phyloP scores from a whole-genome alignment of 2,329 filamentous ascomycete genomes.

The Zopfia rhizophila region DNA sequence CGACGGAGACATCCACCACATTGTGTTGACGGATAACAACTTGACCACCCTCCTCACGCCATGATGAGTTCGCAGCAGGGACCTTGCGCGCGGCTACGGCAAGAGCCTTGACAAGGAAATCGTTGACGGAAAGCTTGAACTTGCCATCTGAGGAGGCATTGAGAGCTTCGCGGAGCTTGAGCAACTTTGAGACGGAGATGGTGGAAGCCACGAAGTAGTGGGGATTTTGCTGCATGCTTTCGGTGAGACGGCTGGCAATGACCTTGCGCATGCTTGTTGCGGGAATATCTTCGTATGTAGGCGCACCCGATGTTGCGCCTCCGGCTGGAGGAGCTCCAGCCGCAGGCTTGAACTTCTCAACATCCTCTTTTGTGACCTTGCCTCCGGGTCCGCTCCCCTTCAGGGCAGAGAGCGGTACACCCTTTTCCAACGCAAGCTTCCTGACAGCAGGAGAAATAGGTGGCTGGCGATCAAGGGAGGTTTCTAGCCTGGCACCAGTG shows the following conservation, averaged over 20 bases:
- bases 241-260: constrained; percentile 88
- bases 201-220: constrained; percentile 96
- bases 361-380: constrained; percentile 89
- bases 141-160: constrained; percentile 89
- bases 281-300: constrained; percentile 84
- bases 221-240: constrained; percentile 93
- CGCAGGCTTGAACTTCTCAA: constrained; percentile 82
- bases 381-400: constrained; percentile 90
- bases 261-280: constrained; percentile 96
- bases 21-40: constrained; percentile 90
- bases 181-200: constrained; percentile 92
- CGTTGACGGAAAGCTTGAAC: constrained; percentile 99
- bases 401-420: constrained; percentile 77
- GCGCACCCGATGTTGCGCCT: constrained; percentile 63
- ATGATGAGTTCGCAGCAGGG: constrained; percentile 94
- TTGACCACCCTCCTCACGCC: constrained; percentile 80
- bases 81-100: constrained; percentile 91
- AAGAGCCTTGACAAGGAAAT: constrained; percentile 98
- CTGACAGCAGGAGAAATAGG: constrained; percentile 78
- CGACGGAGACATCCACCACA: constrained; percentile 93
- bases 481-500: constrained; percentile 80
- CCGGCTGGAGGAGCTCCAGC: constrained; percentile 58
- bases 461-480: constrained; percentile 83
- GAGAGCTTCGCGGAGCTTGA: constrained; percentile 94
- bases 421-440: constrained; percentile 85